These are phyloP conservation scores for Aspergillus sclerotiicarbonarius DNA, from an alignment of 495 filamentous ascomycete genomes.

Conservation along the genomic window DNA sequence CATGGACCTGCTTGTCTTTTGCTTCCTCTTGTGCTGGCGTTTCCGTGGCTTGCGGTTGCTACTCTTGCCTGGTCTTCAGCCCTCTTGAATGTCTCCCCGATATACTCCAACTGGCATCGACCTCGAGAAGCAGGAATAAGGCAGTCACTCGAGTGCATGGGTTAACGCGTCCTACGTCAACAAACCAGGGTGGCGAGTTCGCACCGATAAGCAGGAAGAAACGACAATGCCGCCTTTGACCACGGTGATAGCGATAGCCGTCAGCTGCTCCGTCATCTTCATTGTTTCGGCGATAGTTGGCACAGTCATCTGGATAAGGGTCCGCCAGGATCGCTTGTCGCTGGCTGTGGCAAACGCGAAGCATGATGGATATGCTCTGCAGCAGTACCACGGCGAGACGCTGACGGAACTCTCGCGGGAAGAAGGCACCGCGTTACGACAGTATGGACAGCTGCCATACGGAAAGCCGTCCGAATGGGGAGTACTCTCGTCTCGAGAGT, in stretches of 20 bases:
- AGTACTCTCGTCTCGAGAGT: constrained; percentile 41
- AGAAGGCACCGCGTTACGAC: constrained; percentile 32
- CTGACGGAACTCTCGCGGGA: constrained; percentile 37
- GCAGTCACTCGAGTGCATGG: constrained; percentile 4
- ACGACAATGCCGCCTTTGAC: constrained; percentile 36
- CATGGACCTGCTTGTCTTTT: constrained; percentile 12
- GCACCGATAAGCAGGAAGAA: background rate
- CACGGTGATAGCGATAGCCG: constrained; percentile 43
- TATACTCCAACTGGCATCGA: background rate
- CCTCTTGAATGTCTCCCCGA: background rate
- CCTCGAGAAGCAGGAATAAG: background rate
- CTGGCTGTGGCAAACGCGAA: constrained; percentile 27
- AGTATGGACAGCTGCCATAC: constrained; percentile 41
- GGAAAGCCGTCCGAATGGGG: constrained; percentile 43
- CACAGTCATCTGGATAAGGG: constrained; percentile 41
- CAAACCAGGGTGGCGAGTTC: background rate
- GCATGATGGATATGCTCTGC: constrained; percentile 23
- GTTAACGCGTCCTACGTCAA: constrained; percentile 4
- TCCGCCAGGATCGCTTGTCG: constrained; percentile 39
- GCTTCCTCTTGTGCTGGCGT: constrained; percentile 11
- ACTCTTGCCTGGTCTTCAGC: background rate
- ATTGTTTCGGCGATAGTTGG: constrained; percentile 32
- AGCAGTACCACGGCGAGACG: constrained; percentile 31
- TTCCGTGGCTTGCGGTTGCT: constrained; percentile 8
- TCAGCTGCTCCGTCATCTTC: constrained; percentile 38